Evolutionary conservation across 1,139 yeast genomes (phyloP), one percentile per base, ranked within the genome.

Genomic region (Candida sanyaensis): DNA sequence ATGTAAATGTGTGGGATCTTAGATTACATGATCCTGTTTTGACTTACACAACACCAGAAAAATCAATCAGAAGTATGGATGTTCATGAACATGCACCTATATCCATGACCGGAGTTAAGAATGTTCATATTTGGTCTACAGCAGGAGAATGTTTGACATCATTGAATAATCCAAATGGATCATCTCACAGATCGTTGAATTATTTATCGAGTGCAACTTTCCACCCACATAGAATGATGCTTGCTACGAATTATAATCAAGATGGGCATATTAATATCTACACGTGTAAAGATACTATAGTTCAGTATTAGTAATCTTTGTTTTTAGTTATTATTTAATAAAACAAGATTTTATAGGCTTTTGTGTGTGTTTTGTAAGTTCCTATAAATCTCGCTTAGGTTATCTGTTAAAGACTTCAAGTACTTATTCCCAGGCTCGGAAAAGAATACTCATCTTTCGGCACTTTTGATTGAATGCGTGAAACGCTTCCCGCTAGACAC

Each of bases 41-140:
- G 23, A 71, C 83, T 1, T 90, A 83, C 66, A 73, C 72, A 29
- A 68, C 68, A 23, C 81, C 86, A 2, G 86, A 83, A 23, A 77
- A 76, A 45, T 82, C 84, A 7, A 80, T 91, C 77, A 78, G 96
- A 12, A 79, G 89, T 30, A 75, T 90, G 50, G 89, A 88, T 57
- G 81, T 89, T 3, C 99, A 93, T 66, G 99, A 93, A 60, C 99
- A 93, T 67, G 99, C 99, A 0, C 98, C 99, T 0, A 77, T 92
- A 1, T 81, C 92, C 54, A 90, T 91, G 9, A 86, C 96, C 1
- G 98, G 96, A 0, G 85, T 95, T 4, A 86, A 85, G 53, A 77
- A 80, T 39, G 84, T 91, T n/a, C 86, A 88, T 41, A 71, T 92
- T 8, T 92, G 96, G 90, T 85, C 96, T 4, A 91, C 97, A 0